Percentiles rank a stretch among this genome's conserved stretches.
phyloP scores from a whole-genome alignment of 257 asterid genomes.

The Buddleja alternifolia region DNA sequence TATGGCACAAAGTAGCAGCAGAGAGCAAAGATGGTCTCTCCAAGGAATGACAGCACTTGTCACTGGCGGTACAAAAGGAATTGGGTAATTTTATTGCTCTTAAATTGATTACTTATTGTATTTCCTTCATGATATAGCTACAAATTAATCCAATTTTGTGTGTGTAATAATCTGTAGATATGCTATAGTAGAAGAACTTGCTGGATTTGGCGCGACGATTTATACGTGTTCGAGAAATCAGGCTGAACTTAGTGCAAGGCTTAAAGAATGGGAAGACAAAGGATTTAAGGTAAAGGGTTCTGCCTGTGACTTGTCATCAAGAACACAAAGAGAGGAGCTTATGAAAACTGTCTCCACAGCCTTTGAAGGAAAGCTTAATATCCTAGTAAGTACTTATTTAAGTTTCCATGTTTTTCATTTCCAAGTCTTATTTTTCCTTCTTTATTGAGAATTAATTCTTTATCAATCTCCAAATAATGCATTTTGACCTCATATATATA shows the following conservation, averaged over 20 bases:
- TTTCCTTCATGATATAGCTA: too few relatives aligned
- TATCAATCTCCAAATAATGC: neutral
- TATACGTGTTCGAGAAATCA: conserved; percentile 67
- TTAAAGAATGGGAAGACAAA: conserved; percentile 61
- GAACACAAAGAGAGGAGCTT: conserved; percentile 46
- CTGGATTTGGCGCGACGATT: conserved; percentile 62
- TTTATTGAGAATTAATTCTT: too few relatives aligned
- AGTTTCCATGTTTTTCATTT: neutral
- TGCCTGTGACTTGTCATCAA: conserved; percentile 52
- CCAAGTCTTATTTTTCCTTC: neutral
- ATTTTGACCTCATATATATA: neutral
- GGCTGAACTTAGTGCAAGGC: conserved; percentile 40
- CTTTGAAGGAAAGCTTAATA: conserved; percentile 66
- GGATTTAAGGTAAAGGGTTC: conserved; percentile 63
- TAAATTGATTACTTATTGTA: too few relatives aligned
- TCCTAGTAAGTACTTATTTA: conserved; percentile 42
- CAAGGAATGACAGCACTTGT: conserved; percentile 61
- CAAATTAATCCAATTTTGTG: neutral
- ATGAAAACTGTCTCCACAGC: conserved; percentile 47
- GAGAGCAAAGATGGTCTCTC: conserved; percentile 57
- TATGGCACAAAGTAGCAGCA: conserved; percentile 35
- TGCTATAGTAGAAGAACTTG: conserved; percentile 75
- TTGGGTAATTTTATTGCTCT: conserved; percentile 50
- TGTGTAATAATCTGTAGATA: conserved; percentile 32
- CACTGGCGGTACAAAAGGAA: conserved; percentile 67